Base-by-base conservation (phyloP, 805 yeast species). In the Sporopachydermia quercuum region DNA sequence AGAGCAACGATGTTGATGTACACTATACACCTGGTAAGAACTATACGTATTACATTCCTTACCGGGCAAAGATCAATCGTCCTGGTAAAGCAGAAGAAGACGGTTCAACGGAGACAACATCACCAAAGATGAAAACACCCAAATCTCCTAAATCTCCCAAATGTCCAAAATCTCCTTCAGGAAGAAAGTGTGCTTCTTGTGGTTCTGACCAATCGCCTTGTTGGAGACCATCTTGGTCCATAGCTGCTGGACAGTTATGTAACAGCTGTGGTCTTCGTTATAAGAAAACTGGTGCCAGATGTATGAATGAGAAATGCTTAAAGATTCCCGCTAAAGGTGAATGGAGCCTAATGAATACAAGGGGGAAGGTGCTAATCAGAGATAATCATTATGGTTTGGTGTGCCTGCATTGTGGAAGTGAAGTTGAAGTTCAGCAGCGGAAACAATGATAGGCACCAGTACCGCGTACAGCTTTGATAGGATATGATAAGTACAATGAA, bases 181-280 rank as follows among this genome's bases (percentile, higher is more conserved):
- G 47, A 52, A 68, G 94, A 48, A 71, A 70, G 40, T 89, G 98
- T 55, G 76, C 89, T 18, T 84, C 96, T 4, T 89, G 98, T 60
- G 85, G 86, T 4, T 75, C 91, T 1, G 79, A 77, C 41, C 91
- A 82, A 49, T 82, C 94, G 4, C 98, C 98, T 3, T 89, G 98
- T 59, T 89, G 98, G 98, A 73, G 98, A 54, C 98, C 98, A 1
- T 80, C 94, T 3, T 89, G 98, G 98, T 77, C 89, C 3, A 66
- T 76, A 18, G 66, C 76, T 47, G 85, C 81, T 45, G 97, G 96
- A n/a, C 97, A 87, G 62, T 68, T 89, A 48, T 89, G 98, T 65
- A 89, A 89, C 56, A 84, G 96, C 1, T 89, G 98, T 61, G 98
- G 98, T 1, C 65, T 89, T 50, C 68, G 98, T 47, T 89, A 83